Base-by-base conservation (phyloP, 768 basidiomycete genomes). In the Glaciozyma antarctica region DNA sequence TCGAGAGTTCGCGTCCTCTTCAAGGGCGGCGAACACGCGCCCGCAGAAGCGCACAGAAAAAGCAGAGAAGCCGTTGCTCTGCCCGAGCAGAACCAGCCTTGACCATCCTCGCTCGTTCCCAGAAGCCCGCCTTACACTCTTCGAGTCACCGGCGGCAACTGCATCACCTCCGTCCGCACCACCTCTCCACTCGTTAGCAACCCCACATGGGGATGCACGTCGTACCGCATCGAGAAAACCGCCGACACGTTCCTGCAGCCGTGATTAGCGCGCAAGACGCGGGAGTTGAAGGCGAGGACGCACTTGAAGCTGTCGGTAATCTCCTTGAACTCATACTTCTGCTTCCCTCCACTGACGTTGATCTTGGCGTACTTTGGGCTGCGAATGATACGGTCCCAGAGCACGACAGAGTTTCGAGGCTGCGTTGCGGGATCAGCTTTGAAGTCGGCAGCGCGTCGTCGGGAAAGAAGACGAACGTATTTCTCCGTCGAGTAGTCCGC, bases 361-460 rank as follows among this genome's bases (percentile, higher is more conserved):
- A 94, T 77, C 52, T 81, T 75, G 0, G 88, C 88, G 66, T 90
- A 85, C 71, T 85, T 83, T 70, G 86, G 86, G 63, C 86, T 81
- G n/a, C 85, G 84, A 51, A 94, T 81, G 74, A 94, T 93, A 47
- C 87, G 84, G 77, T 94, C 91, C 91, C 91, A 94, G 21, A 93
- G 81, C 45, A 93, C 89, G 7, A 92, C 86, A 24, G 86, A 81
- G 75, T 89, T 89, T 22, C 65, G 61, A 15, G 74, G 69, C 73
- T 75, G 63, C 22, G 9, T 2, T 4, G 30, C 17, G 6, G 44
- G 16, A 19, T 17, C 44, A 13, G 43, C 24, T 30, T 5, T 12
- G 57, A 26, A 9, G 32, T 32, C 32, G 32, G 32, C 32, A 45
- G 28, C 26, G 58, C 47, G 38, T 49, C 47, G 30, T 54, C 19